Evolutionary conservation across 1,284 basidiomycete species (phyloP).

Genomic region (Ceratobasidium sp.): DNA sequence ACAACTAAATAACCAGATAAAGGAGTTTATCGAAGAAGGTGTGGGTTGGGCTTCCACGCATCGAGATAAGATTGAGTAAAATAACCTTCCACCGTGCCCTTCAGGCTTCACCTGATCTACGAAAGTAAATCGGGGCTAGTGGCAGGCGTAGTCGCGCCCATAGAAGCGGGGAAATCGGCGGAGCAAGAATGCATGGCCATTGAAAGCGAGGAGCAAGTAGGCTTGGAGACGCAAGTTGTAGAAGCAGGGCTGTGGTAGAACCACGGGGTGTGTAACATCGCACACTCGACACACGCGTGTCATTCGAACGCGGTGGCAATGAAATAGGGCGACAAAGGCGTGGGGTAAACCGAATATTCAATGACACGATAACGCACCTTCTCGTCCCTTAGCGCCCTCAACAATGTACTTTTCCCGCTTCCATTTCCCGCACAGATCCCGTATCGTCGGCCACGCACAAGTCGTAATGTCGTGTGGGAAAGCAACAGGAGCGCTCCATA

Average conservation of each 20-base stretch:
- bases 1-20: background rate
- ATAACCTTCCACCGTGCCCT: background rate
- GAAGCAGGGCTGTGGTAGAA: background rate
- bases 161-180: slow-evolving; percentile 1
- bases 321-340: background rate
- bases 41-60: background rate
- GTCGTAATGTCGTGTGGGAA: slow-evolving; percentile 93
- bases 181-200: background rate
- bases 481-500: slow-evolving; percentile 96
- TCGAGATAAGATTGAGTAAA: background rate
- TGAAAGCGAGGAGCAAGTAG: no score
- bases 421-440: slow-evolving; percentile 97
- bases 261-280: no score
- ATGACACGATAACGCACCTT: slow-evolving; percentile 66
- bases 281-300: background rate
- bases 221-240: background rate
- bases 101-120: background rate
- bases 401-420: slow-evolving; percentile 95
- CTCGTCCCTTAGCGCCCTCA: slow-evolving; percentile 94
- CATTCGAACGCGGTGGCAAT: background rate
- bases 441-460: slow-evolving; percentile 92
- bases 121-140: background rate
- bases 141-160: background rate
- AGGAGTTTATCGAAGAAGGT: background rate
- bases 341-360: background rate